phyloP scores from a whole-genome alignment of 129 eudicot genomes.

The Pulicaria dysenterica region DNA sequence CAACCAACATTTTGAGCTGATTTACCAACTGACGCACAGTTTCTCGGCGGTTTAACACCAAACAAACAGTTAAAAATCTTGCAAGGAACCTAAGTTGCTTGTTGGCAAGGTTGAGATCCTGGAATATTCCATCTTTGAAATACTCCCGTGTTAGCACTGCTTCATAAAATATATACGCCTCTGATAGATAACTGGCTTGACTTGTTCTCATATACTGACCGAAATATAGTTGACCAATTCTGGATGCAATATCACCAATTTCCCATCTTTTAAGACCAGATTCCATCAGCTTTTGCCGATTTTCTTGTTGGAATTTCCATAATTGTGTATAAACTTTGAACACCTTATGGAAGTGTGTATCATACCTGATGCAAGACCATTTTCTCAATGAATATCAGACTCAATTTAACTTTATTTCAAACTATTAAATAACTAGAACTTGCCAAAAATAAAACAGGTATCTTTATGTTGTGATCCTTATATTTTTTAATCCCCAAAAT shows the following conservation, averaged over 20 bases:
- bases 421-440: no score
- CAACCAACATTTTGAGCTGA: constrained; percentile 73
- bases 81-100: constrained; percentile 78
- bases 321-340: constrained; percentile 79
- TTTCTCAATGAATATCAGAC: constrained; percentile 4
- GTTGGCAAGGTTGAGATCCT: constrained; percentile 72
- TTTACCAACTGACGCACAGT: constrained; percentile 75
- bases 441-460: no score
- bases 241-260: constrained; percentile 86
- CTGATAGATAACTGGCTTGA: constrained; percentile 72
- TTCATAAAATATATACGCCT: constrained; percentile 77
- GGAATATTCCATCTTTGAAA: constrained; percentile 73
- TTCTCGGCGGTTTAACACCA: constrained; percentile 69
- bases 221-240: constrained; percentile 82
- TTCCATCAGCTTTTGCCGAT: constrained; percentile 69
- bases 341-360: constrained; percentile 72
- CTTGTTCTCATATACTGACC: constrained; percentile 87
- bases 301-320: constrained; percentile 88
- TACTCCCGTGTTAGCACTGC: constrained; percentile 83
- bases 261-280: constrained; percentile 88
- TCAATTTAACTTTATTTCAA: neutral
- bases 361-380: constrained; percentile 58
- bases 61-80: constrained; percentile 67
- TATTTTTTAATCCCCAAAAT: no score
- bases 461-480: no score